Evolutionary conservation across 2,329 filamentous ascomycete genomes (phyloP).

Genomic region (Colletotrichum melonis): DNA sequence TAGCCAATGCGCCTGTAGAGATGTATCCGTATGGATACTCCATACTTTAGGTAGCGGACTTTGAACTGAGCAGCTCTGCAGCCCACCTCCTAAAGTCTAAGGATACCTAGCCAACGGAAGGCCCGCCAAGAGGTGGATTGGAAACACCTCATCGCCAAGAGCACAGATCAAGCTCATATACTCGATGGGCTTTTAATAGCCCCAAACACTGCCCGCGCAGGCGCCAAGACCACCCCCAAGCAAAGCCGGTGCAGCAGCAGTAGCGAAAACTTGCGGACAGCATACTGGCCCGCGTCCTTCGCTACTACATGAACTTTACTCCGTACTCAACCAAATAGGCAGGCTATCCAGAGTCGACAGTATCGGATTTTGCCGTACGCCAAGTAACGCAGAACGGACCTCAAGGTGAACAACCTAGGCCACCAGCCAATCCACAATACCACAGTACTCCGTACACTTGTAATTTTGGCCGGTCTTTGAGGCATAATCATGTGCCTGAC

Average conservation of each 20-base stretch:
- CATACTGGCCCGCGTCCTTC: neutral
- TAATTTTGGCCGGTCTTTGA: neutral
- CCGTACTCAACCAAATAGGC: neutral
- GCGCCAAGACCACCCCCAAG: constrained; percentile 12
- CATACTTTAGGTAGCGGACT: too few species aligned
- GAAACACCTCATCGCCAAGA: constrained; percentile 32
- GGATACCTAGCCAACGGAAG: neutral
- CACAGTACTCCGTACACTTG: too few species aligned
- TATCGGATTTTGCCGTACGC: neutral
- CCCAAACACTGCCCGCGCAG: constrained; percentile 23
- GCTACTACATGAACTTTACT: too few species aligned
- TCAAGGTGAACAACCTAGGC: neutral
- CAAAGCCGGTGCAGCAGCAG: neutral
- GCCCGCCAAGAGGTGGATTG: constrained; percentile 28
- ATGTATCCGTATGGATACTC: too few species aligned
- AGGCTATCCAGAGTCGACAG: too few species aligned
- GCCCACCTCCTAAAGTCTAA: too few species aligned
- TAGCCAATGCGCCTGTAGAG: too few species aligned
- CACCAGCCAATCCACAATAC: neutral
- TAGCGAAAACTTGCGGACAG: neutral
- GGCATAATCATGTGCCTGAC: too few species aligned
- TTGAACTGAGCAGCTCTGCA: too few species aligned
- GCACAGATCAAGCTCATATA: constrained; percentile 32
- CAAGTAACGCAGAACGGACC: neutral
- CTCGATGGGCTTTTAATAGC: constrained; percentile 30